Evolutionary conservation across 352 stramenopile species (phyloP).

Genomic region (Phytophthora rubi): DNA sequence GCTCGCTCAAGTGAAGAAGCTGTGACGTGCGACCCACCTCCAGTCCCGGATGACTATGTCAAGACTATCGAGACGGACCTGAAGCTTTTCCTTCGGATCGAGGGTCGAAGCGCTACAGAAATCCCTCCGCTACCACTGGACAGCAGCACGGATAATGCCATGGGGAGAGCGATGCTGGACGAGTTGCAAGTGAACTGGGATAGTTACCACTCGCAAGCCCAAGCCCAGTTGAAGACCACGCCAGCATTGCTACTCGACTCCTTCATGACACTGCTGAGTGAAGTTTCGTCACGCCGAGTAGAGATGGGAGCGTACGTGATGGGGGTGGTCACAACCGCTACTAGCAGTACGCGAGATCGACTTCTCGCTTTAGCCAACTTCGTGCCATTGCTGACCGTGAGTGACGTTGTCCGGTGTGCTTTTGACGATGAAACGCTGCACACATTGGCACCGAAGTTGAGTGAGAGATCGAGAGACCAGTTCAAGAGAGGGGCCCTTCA

Average conservation of each 20-base stretch:
- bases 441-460: slow-evolving; percentile 38
- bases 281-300: slow-evolving; percentile 23
- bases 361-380: slow-evolving; percentile 39
- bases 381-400: slow-evolving; percentile 31
- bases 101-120: background rate
- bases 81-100: slow-evolving; percentile 12
- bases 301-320: slow-evolving; percentile 31
- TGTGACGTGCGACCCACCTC: slow-evolving; percentile 5
- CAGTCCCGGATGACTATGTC: slow-evolving; percentile 29
- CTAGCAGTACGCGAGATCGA: slow-evolving; percentile 9
- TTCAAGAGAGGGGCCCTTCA: slow-evolving; percentile 35
- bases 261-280: slow-evolving; percentile 22
- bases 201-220: slow-evolving; percentile 34
- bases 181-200: slow-evolving; percentile 55
- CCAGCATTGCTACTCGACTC: slow-evolving; percentile 3
- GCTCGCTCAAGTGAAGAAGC: background rate
- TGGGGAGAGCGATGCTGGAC: slow-evolving; percentile 44
- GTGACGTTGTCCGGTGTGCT: slow-evolving; percentile 46
- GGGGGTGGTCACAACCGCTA: slow-evolving; percentile 5
- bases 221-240: slow-evolving; percentile 10
- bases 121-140: slow-evolving; percentile 33
- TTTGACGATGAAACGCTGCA: slow-evolving; percentile 44
- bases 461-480: background rate
- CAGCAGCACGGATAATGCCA: slow-evolving; percentile 23
- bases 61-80: slow-evolving; percentile 24